Conservation (phyloP, 345 rosid species). For the Passiflora organensis region DNA sequence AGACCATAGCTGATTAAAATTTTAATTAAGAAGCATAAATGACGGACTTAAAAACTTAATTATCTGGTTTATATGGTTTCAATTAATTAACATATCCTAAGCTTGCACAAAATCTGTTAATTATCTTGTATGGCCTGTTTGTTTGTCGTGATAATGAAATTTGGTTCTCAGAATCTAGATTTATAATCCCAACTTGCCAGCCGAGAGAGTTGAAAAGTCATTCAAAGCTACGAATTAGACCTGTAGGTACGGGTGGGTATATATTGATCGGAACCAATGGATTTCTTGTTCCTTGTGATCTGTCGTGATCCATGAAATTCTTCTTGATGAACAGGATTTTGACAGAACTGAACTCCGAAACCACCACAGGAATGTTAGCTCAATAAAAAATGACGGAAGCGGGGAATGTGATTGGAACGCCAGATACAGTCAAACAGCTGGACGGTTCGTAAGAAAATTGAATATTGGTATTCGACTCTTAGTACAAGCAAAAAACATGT, state of each 20-base stretch:
- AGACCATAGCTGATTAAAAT: too few species aligned
- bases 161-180: not conserved
- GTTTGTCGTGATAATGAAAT: slow-evolving; percentile 19
- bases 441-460: not conserved
- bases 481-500: not conserved
- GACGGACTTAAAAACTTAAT: too few species aligned
- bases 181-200: slow-evolving; percentile 8
- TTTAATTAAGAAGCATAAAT: too few species aligned
- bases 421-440: slow-evolving; percentile 1
- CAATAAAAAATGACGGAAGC: not conserved
- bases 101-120: not conserved
- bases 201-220: not conserved
- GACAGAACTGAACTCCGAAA: not conserved
- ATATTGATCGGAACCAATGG: not conserved
- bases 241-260: not conserved
- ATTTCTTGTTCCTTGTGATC: slow-evolving; percentile 7
- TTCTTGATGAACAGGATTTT: slow-evolving; percentile 4
- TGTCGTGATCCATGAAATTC: slow-evolving; percentile 14
- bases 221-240: not conserved
- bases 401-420: not conserved
- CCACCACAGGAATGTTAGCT: not conserved
- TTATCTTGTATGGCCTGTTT: not conserved
- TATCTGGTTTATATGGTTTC: too few species aligned
- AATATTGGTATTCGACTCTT: not conserved
- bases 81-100: too few species aligned